Conservation (phyloP, 1,284 basidiomycete genomes). For the Trametes versicolor region DNA sequence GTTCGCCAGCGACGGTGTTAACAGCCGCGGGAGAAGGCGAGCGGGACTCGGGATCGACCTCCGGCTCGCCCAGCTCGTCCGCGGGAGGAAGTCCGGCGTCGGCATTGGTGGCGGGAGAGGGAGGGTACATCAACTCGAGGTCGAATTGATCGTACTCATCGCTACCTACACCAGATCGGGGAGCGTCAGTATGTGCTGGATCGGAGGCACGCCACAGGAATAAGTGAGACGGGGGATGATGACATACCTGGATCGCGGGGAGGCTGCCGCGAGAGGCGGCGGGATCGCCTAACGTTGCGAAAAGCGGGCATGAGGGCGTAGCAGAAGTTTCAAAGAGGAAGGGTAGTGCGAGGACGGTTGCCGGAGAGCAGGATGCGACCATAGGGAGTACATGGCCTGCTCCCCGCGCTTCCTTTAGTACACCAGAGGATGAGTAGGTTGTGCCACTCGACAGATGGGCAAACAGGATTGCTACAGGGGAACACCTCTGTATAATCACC, state of each 20-base stretch:
- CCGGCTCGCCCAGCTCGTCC: constrained; percentile 28
- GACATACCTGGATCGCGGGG: constrained; percentile 39
- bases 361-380: constrained; percentile 23
- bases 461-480: constrained; percentile 27
- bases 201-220: neutral
- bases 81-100: constrained; percentile 11
- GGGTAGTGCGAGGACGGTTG: constrained; percentile 17
- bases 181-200: constrained; percentile 16
- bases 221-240: constrained; percentile 16
- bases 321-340: constrained; percentile 16
- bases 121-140: constrained; percentile 30
- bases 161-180: constrained; percentile 24
- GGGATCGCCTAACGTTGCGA: constrained; percentile 48
- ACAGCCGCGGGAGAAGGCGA: constrained; percentile 2
- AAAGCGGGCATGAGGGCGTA: constrained; percentile 44
- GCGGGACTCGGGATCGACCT: constrained; percentile 21
- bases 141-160: constrained; percentile 33
- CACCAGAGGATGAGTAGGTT: constrained; percentile 20
- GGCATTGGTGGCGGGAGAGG: constrained; percentile 12
- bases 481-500: constrained; percentile 23
- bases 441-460: constrained; percentile 33
- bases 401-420: constrained; percentile 23
- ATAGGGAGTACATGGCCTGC: constrained; percentile 28
- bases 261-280: constrained; percentile 50
- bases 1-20: constrained; percentile 34